Percentiles rank a stretch among this genome's conserved stretches.
Evolutionary conservation across 495 filamentous ascomycete species (phyloP).

Genomic region (Patellaria atrata): DNA sequence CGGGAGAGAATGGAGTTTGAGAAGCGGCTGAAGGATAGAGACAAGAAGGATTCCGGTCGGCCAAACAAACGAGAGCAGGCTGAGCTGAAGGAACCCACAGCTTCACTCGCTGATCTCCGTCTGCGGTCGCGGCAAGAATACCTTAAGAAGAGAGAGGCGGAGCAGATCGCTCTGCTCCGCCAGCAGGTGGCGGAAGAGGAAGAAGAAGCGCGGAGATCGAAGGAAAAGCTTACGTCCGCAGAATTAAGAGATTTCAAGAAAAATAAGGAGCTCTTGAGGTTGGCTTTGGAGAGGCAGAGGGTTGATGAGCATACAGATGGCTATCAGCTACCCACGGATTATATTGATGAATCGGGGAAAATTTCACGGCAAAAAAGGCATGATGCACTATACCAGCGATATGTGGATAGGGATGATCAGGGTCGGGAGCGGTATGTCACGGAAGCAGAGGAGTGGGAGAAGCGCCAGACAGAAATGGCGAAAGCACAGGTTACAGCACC

Average conservation of each 20-base stretch:
- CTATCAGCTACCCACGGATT: conserved; percentile 76
- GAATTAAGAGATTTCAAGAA: conserved; percentile 87
- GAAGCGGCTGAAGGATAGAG: conserved; percentile 53
- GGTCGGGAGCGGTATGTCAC: conserved; percentile 85
- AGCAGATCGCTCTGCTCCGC: conserved; percentile 68
- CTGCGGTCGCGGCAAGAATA: conserved; percentile 83
- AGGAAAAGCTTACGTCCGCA: conserved; percentile 53
- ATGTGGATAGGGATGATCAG: conserved; percentile 76
- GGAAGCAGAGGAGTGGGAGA: conserved; percentile 92
- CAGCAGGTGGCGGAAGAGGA: conserved; percentile 89
- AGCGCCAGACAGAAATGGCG: conserved; percentile 78
- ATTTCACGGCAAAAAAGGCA: conserved; percentile 83
- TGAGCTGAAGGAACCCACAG: too few relatives aligned
- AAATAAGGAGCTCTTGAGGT: conserved; percentile 70
- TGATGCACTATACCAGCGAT: conserved; percentile 76
- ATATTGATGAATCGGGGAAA: conserved; percentile 84
- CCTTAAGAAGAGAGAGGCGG: conserved; percentile 77
- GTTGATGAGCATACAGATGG: conserved; percentile 91
- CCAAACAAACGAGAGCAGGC: conserved; percentile 47
- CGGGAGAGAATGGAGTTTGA: conserved; percentile 63
- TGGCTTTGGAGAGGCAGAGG: conserved; percentile 74
- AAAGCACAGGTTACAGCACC: conserved; percentile 67
- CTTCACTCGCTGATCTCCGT: conserved; percentile 65
- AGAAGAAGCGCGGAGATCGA: conserved; percentile 63
- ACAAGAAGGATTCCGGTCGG: conserved; percentile 40